Evolutionary conservation across 179 eudicot species (phyloP).

Genomic region (Carnegiea gigantea): DNA sequence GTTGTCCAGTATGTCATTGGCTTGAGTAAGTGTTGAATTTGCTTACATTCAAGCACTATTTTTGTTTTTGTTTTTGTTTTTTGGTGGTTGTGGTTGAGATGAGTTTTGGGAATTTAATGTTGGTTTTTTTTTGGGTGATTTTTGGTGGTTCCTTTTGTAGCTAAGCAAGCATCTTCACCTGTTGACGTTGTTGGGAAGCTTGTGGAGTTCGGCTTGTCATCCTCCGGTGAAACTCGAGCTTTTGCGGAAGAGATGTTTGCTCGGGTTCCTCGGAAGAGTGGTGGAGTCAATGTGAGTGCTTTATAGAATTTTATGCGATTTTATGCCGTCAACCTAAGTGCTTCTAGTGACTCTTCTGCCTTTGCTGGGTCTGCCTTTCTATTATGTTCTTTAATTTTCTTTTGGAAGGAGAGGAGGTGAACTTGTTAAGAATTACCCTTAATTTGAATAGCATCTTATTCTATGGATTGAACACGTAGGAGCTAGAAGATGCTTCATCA

Average conservation of each 20-base stretch:
- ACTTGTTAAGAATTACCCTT: not conserved
- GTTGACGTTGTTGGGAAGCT: conserved; percentile 54
- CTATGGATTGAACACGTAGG: not conserved
- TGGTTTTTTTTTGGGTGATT: not conserved
- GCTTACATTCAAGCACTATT: not conserved
- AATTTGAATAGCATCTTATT: not conserved
- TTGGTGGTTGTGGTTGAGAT: not conserved
- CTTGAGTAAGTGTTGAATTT: conserved; percentile 21
- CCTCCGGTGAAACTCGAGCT: conserved; percentile 56
- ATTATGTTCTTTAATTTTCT: not conserved
- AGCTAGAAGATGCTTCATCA: not conserved
- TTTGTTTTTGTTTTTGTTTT: not conserved
- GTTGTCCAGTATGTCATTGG: conserved; percentile 77
- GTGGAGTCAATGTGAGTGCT: conserved; percentile 72
- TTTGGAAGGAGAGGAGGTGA: not conserved
- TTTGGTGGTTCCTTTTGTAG: conserved; percentile 37
- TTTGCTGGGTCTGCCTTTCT: not conserved
- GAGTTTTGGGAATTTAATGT: not conserved
- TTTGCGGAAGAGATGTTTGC: conserved; percentile 66
- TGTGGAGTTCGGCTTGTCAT: conserved; percentile 53
- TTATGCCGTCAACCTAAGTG: not conserved
- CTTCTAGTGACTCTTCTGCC: not conserved
- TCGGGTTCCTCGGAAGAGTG: conserved; percentile 60
- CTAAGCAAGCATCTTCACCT: conserved; percentile 77
- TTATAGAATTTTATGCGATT: not conserved